A percentile compares a stretch with the other conserved stretches of the same genome.
These are phyloP conservation scores for Diplogelasinospora grovesii DNA, from an alignment of 495 filamentous ascomycete genomes.

Conservation along the genomic window DNA sequence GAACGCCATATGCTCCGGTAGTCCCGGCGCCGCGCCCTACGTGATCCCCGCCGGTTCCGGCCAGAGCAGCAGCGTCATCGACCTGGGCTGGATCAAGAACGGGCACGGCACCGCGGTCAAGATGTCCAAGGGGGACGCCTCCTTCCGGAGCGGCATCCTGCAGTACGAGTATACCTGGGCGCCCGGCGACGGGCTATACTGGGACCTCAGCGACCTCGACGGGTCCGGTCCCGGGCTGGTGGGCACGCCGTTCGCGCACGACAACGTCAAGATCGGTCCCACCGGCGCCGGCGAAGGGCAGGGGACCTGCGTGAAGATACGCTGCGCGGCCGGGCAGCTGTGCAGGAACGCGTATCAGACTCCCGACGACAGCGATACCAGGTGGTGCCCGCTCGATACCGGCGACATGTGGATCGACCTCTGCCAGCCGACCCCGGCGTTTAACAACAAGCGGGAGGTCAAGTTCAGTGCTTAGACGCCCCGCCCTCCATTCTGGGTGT, in stretches of 20 bases:
- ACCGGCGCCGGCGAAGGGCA: constrained; percentile 6
- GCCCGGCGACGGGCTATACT: constrained; percentile 2
- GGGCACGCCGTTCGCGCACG: constrained; percentile 9
- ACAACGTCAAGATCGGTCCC: constrained; percentile 11
- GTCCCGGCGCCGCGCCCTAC: constrained; percentile 1
- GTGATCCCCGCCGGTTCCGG: background rate
- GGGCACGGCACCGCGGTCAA: constrained; percentile 9
- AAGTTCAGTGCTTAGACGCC: no score
- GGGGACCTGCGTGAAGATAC: constrained; percentile 8
- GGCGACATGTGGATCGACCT: constrained; percentile 10
- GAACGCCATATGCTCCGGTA: background rate
- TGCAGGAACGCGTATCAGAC: constrained; percentile 8
- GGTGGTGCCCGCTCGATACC: constrained; percentile 5
- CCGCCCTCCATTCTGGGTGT: no score
- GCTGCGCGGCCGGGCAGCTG: constrained; percentile 3
- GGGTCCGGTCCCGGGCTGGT: constrained; percentile 5
- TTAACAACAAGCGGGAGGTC: constrained; percentile 9
- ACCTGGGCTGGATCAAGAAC: constrained; percentile 4
- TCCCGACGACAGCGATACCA: constrained; percentile 6
- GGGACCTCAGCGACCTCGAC: constrained; percentile 15
- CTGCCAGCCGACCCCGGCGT: constrained; percentile 2
- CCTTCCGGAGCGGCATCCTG: constrained; percentile 9
- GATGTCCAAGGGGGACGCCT: constrained; percentile 4
- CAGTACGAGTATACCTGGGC: constrained; percentile 13
- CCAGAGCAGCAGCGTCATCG: background rate